A percentile compares a stretch with the other conserved stretches of the same genome.
These are phyloP conservation scores for Phialophora verrucosa DNA, from an alignment of 2,329 filamentous ascomycete species.

Conservation along the genomic window DNA sequence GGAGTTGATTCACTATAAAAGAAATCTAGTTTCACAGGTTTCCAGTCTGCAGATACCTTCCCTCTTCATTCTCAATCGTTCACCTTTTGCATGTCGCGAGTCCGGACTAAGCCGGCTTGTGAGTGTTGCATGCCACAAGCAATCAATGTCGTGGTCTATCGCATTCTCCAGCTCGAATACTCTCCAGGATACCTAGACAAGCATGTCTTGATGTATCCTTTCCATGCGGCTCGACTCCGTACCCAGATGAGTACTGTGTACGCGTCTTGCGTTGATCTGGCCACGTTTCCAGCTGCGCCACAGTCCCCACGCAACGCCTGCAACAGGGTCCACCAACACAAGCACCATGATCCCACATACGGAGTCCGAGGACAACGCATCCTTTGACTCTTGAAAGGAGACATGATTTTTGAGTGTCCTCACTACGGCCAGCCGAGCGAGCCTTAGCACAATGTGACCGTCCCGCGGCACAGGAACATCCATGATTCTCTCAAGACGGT, in stretches of 20 bases:
- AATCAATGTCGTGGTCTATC: not conserved
- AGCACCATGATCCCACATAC: not conserved
- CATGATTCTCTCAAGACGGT: too few relatives aligned
- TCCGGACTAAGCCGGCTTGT: not conserved
- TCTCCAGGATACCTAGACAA: not conserved
- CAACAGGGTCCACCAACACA: not conserved
- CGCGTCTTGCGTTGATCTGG: not conserved
- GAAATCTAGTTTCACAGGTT: not conserved
- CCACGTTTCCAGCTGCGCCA: not conserved
- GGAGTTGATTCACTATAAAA: not conserved
- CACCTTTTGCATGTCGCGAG: not conserved
- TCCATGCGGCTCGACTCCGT: not conserved
- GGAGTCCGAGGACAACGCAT: not conserved
- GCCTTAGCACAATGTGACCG: too few relatives aligned
- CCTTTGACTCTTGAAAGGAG: not conserved
- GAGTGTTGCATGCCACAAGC: not conserved
- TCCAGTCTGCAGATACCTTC: not conserved
- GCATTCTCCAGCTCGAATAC: not conserved
- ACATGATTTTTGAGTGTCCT: too few relatives aligned
- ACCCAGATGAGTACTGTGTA: not conserved
- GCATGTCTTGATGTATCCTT: not conserved
- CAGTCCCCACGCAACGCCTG: not conserved
- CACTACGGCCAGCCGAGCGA: too few relatives aligned
- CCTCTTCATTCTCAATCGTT: not conserved
- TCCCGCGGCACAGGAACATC: too few relatives aligned